Evolutionary conservation across 805 yeast species (phyloP), one percentile per base, ranked within the genome.

Genomic region (Candida sonorensis): DNA sequence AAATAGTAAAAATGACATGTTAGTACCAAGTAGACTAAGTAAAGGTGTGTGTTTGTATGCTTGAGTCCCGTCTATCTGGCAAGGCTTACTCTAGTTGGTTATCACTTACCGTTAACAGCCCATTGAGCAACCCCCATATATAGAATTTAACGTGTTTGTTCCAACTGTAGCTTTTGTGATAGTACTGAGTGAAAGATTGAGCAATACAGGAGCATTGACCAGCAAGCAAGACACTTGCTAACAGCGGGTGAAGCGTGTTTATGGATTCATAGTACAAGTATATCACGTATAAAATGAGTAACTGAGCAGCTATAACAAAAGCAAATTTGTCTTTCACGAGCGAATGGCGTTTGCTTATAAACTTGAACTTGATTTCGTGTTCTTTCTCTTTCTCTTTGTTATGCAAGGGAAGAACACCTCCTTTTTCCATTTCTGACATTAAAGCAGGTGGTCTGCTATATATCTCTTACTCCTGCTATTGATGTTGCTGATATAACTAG

Each of bases 81-180:
- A n/a, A n/a, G n/a, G n/a, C n/a, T n/a, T n/a, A n/a, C n/a, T n/a
- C n/a, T n/a, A n/a, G n/a, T n/a, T n/a, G n/a, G n/a, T 5, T 13
- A 12, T n/a, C 6, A 37, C 41, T 27, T 34, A 37, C 41, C 4
- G 77, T 69, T 30, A 75, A 51, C 12, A 64, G 45, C 2, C 83
- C 84, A 49, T 76, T 76, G 28, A 77, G 55, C 10, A 63, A 51
- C 12, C 85, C 85, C 82, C 82, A 77, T 2, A 67, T 48, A 35
- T 64, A 46, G 41, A 77, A 77, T 45, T 77, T 77, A 34, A 59
- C 40, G 30, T 53, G 60, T 30, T 50, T 53, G 21, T 38, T 46
- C 4, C 49, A 21, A 28, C 41, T 46, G 28, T 42, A 41, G 1
- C 33, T 30, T 12, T 45, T 36, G 27, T 45, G 51, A 34, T 52